Conservation (phyloP, 768 basidiomycete species). For the Lentinula lateritia region DNA sequence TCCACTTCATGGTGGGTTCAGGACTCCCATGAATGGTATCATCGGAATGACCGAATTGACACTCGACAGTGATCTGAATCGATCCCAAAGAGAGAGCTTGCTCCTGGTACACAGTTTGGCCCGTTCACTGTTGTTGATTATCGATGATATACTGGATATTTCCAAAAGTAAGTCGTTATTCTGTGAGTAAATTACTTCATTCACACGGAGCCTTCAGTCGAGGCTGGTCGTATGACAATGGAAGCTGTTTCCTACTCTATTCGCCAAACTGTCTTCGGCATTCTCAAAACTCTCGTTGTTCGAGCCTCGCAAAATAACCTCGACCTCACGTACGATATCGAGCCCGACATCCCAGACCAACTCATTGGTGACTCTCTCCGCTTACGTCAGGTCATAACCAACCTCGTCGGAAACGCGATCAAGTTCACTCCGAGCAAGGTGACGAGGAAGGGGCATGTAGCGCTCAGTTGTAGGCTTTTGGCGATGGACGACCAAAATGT, state of each 20-base stretch:
- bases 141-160: constrained; percentile 99
- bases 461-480: constrained; percentile 77
- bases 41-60: constrained; percentile 99
- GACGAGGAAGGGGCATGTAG: constrained; percentile 80
- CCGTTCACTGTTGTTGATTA: constrained; percentile 88
- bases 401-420: constrained; percentile 93
- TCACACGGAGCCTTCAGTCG: constrained; percentile 49
- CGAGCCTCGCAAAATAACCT: constrained; percentile 96
- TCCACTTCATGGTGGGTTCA: constrained; percentile 20
- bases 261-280: constrained; percentile 95
- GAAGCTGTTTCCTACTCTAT: constrained; percentile 98
- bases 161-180: constrained; percentile 79
- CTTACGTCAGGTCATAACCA: constrained; percentile 92
- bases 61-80: constrained; percentile 90
- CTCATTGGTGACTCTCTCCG: constrained; percentile 95
- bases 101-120: constrained; percentile 94
- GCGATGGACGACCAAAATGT: constrained; percentile 78
- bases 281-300: constrained; percentile 96
- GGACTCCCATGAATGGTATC: constrained; percentile 99
- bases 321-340: constrained; percentile 94
- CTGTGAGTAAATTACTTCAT: neutral
- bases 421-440: constrained; percentile 90
- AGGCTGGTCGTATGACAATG: constrained; percentile 99
- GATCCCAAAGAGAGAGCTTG: constrained; percentile 92
- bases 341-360: constrained; percentile 93